Percentiles rank a stretch among this genome's conserved stretches.
phyloP scores from a whole-genome alignment of 208 protist genomes.

The Trypanosoma cruzi region DNA sequence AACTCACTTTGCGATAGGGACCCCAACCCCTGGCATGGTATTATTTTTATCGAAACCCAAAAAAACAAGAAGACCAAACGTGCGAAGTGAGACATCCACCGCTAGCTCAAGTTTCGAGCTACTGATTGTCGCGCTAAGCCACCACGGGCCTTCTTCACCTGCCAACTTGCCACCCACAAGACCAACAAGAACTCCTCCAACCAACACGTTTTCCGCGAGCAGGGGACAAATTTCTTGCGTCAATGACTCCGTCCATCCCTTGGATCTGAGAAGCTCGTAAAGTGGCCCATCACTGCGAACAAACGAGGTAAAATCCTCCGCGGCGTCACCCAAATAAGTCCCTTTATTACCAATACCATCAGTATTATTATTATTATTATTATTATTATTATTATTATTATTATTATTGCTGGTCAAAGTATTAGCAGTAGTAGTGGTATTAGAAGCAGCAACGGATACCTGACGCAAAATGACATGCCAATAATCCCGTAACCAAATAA shows the following conservation, averaged over 20 bases:
- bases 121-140: conserved; percentile 83
- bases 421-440: background rate
- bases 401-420: no score
- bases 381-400: no score
- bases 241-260: conserved; percentile 18
- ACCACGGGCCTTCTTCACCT: conserved; percentile 49
- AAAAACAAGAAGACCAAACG: conserved; percentile 80
- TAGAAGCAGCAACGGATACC: background rate
- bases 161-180: conserved; percentile 31
- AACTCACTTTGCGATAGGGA: background rate
- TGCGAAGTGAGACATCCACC: conserved; percentile 76
- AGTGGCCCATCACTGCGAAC: conserved; percentile 40
- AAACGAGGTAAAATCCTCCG: conserved; percentile 26
- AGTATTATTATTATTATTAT: background rate
- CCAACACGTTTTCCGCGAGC: conserved; percentile 43
- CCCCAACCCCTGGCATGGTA: background rate
- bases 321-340: background rate
- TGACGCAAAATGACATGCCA: conserved; percentile 60
- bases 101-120: conserved; percentile 83
- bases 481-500: conserved; percentile 69
- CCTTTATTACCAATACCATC: background rate
- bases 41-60: conserved; percentile 41
- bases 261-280: conserved; percentile 29
- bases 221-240: conserved; percentile 31
- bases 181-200: conserved; percentile 70